These are phyloP conservation scores for Pouteria glomerata DNA, from an alignment of 148 eudicot genomes.

Conservation along the genomic window DNA sequence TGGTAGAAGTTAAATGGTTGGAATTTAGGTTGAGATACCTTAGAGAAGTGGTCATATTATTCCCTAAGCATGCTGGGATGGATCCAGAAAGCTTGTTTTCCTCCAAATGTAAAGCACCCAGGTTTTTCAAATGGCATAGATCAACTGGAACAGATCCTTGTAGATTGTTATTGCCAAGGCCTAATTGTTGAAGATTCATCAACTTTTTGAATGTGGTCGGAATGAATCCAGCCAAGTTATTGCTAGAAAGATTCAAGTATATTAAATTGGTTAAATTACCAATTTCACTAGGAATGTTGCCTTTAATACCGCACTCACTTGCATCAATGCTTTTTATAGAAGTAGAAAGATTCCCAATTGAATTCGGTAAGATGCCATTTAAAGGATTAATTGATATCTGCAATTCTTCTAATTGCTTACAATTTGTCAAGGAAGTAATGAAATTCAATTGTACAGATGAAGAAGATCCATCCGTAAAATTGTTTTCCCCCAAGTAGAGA, in stretches of 20 bases:
- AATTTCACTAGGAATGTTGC: not conserved
- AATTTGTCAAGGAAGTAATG: not conserved
- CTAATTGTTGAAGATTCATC: too few relatives aligned
- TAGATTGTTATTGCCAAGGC: not conserved
- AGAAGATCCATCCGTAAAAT: not conserved
- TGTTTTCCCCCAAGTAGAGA: not conserved
- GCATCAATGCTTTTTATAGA: not conserved
- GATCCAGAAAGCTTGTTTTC: not conserved
- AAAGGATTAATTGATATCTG: not conserved
- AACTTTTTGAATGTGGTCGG: not conserved
- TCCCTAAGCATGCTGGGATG: not conserved
- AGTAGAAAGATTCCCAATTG: not conserved
- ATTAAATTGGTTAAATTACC: not conserved
- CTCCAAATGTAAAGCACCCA: not conserved
- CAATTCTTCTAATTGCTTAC: not conserved
- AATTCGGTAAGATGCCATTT: not conserved
- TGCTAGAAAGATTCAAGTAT: not conserved
- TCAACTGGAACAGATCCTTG: too few relatives aligned
- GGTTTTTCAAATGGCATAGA: too few relatives aligned
- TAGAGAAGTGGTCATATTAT: not conserved
- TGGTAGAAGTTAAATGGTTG: too few relatives aligned
- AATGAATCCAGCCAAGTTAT: not conserved
- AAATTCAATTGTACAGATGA: not conserved
- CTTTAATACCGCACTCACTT: not conserved
- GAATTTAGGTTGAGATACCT: not conserved